Percentiles rank a stretch among this genome's conserved stretches.
Evolutionary conservation across 2,329 filamentous ascomycete genomes (phyloP).

Genomic region (Camillea tinctor): DNA sequence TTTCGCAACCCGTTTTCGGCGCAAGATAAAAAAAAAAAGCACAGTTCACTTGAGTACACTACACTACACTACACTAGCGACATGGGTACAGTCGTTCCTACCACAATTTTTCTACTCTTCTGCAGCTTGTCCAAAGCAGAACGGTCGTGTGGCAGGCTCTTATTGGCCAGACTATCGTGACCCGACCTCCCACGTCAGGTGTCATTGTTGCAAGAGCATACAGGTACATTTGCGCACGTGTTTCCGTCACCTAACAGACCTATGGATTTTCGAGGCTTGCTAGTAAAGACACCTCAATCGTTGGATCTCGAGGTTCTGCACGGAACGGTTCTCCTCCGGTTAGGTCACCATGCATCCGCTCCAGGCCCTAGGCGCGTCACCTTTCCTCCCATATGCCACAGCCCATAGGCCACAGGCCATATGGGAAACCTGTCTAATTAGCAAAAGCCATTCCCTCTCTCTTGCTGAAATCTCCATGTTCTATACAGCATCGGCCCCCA

Average conservation of each 20-base stretch:
- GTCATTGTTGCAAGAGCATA: constrained; percentile 23
- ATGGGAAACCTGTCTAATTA: constrained; percentile 9
- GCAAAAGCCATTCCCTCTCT: constrained; percentile 13
- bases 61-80: too few species aligned
- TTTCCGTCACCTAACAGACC: constrained; percentile 18
- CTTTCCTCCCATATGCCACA: too few species aligned
- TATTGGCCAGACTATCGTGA: constrained; percentile 31
- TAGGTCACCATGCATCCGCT: constrained; percentile 25
- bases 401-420: too few species aligned
- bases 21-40: too few species aligned
- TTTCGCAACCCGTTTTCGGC: constrained; percentile 19
- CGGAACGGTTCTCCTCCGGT: constrained; percentile 22
- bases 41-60: too few species aligned
- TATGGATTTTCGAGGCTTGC: constrained; percentile 17
- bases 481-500: not conserved
- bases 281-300: constrained; percentile 12
- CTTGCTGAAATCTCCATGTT: constrained; percentile 1
- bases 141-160: constrained; percentile 31
- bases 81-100: constrained; percentile 18
- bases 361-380: constrained; percentile 4
- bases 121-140: constrained; percentile 31
- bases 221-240: constrained; percentile 29
- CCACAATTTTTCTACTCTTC: constrained; percentile 25
- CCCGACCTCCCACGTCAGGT: constrained; percentile 30
- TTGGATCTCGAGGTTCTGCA: constrained; percentile 21